These are phyloP conservation scores for Aspergillus ochraceus DNA, from an alignment of 2,329 filamentous ascomycete species.

Conservation along the genomic window DNA sequence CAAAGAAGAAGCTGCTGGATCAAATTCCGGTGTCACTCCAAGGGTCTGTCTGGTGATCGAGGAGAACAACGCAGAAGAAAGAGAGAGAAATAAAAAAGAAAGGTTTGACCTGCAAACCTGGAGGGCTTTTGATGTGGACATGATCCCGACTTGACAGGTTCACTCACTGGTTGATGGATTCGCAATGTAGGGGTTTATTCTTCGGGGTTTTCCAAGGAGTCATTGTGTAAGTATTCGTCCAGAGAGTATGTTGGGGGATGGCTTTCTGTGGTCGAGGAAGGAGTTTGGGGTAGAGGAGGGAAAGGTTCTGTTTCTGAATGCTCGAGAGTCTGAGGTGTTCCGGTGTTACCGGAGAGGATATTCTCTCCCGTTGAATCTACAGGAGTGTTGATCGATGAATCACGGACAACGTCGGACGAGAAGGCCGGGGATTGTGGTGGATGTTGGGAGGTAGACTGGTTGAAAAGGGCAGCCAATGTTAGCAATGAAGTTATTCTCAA, in stretches of 20 bases:
- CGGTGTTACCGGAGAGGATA: constrained; percentile 1
- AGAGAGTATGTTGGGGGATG: not conserved
- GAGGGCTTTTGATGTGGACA: not conserved
- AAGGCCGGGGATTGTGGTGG: constrained; percentile 6
- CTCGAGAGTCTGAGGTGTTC: constrained; percentile 12
- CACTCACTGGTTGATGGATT: not conserved
- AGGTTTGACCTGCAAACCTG: constrained; percentile 6
- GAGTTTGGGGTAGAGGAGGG: constrained; percentile 30
- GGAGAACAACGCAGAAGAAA: not conserved
- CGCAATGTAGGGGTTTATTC: not conserved
- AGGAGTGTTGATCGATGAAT: constrained; percentile 8
- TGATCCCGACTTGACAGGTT: not conserved
- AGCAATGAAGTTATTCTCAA: not conserved
- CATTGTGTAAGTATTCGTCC: not conserved
- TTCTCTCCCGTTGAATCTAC: constrained; percentile 14
- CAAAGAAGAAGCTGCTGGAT: not conserved
- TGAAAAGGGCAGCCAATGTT: constrained; percentile 1
- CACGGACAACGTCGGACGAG: constrained; percentile 6
- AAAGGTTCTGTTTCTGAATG: constrained; percentile 34
- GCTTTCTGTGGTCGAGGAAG: constrained; percentile 8
- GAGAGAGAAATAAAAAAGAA: not conserved
- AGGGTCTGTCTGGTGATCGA: too few relatives aligned
- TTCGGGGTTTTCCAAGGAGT: not conserved
- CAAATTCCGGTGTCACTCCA: too few relatives aligned
- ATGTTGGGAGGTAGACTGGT: constrained; percentile 14